Base-by-base conservation (phyloP, 805 yeast genomes). In the Candida tallmaniae region DNA sequence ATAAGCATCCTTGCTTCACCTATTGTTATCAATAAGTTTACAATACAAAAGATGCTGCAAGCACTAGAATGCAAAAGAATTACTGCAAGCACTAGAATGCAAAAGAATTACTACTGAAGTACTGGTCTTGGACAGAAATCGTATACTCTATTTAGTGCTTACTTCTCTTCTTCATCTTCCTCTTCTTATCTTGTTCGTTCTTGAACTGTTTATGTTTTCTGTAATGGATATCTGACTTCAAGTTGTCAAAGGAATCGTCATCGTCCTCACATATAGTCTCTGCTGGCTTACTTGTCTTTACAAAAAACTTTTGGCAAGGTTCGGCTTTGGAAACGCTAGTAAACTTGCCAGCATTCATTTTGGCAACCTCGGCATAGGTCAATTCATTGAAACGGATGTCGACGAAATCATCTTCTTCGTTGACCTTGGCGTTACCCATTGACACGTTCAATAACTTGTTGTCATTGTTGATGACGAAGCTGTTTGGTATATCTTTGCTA, bases 341-440 rank as follows among this genome's bases (percentile, higher is more conserved):
- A n/a, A n/a, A n/a, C 22, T 24, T 31, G 16, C 12, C 12, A 6
- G 5, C 6, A 26, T 21, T 29, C 23, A 35, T 17, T 2, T 21
- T 23, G 21, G 38, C 38, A 35, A 30, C 73, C 43, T 66, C 71
- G n/a, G 73, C 73, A 38, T 65, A 66, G n/a, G 65, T 54, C 40
- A 66, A 51, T 34, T 56, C 54, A 28, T 55, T 55, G 42, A 43
- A 49, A 33, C 54, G 52, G 35, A 66, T 62, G 27, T 62, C 68
- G 15, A 66, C 58, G 34, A 65, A 60, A 19, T 59, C 65, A 11
- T 50, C 52, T 23, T 55, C 42, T 13, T 33, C 5, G 9, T 34
- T 48, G 7, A 6, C 12, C 14, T 14, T 14, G 5, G 27, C 36
- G 29, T 54, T 57, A 22, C 50, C 51, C 69, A 65, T 62, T 8